A percentile compares a stretch with the other conserved stretches of the same genome.
phyloP scores from a whole-genome alignment of 179 eudicot species.

The Carnegiea gigantea region DNA sequence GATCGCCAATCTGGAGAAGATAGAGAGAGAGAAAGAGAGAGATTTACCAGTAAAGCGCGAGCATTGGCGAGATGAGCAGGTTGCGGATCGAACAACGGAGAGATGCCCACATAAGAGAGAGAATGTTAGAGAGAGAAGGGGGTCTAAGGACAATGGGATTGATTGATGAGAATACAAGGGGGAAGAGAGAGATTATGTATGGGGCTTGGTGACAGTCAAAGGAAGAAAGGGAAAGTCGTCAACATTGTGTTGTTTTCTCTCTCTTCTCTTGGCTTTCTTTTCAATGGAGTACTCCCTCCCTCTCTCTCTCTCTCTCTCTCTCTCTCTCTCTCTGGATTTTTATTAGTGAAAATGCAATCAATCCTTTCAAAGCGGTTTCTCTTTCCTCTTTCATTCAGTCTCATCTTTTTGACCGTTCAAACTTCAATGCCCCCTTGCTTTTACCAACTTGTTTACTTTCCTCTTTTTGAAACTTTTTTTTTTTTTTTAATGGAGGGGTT shows the following conservation, averaged over 20 bases:
- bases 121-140: not conserved
- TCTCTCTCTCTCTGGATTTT: not conserved
- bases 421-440: constrained; percentile 22
- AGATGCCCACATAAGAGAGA: not conserved
- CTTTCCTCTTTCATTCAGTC: not conserved
- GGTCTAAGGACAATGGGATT: not conserved
- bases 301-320: not conserved
- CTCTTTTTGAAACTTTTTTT: not conserved
- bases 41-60: constrained; percentile 23
- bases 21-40: not conserved
- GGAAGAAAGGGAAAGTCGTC: constrained; percentile 8
- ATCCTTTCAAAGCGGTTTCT: not conserved
- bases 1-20: not conserved
- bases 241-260: not conserved
- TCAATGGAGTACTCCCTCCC: not conserved
- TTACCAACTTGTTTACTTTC: constrained; percentile 8
- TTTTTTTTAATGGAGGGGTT: not conserved
- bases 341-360: no score
- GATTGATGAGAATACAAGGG: not conserved
- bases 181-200: constrained; percentile 23
- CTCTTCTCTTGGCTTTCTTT: not conserved
- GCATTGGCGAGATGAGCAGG: constrained; percentile 7
- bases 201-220: constrained; percentile 46
- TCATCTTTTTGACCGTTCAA: constrained; percentile 52
- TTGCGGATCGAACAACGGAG: constrained; percentile 10